phyloP scores from a whole-genome alignment of 768 basidiomycete species.

The Trametes elegans region DNA sequence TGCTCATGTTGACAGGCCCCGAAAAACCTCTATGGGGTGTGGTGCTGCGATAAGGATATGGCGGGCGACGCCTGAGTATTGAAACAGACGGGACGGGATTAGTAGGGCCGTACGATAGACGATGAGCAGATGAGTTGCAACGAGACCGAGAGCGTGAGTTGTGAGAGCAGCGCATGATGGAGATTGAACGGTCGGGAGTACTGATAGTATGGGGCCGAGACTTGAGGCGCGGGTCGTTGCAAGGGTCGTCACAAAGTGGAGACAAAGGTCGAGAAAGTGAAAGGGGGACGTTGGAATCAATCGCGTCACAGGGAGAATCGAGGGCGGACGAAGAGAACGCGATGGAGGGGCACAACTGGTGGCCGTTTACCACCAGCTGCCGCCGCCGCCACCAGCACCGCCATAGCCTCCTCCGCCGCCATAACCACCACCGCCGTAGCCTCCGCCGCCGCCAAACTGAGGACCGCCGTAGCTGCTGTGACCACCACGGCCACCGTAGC shows the following conservation, averaged over 20 bases:
- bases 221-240: conserved; percentile 20
- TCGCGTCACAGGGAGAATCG: too few relatives aligned
- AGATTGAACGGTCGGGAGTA: conserved; percentile 27
- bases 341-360: neutral
- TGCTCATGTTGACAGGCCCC: conserved; percentile 47
- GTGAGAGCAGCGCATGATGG: conserved; percentile 63
- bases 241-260: conserved; percentile 25
- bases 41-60: conserved; percentile 21
- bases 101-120: conserved; percentile 42
- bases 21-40: conserved; percentile 41
- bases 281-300: too few relatives aligned
- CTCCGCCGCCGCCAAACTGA: conserved; percentile 36
- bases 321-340: conserved; percentile 20
- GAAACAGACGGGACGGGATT: conserved; percentile 31
- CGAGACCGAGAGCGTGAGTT: conserved; percentile 51
- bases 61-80: conserved; percentile 22
- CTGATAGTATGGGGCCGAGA: conserved; percentile 13
- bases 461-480: conserved; percentile 29
- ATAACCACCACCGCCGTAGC: too few relatives aligned
- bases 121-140: conserved; percentile 47
- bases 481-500: conserved; percentile 31
- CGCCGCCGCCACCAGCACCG: conserved; percentile 26
- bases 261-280: too few relatives aligned
- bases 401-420: conserved; percentile 31
- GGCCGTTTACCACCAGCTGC: conserved; percentile 48